Conservation (phyloP, 2,329 filamentous ascomycete genomes). For the Colletotrichum brevisporum region DNA sequence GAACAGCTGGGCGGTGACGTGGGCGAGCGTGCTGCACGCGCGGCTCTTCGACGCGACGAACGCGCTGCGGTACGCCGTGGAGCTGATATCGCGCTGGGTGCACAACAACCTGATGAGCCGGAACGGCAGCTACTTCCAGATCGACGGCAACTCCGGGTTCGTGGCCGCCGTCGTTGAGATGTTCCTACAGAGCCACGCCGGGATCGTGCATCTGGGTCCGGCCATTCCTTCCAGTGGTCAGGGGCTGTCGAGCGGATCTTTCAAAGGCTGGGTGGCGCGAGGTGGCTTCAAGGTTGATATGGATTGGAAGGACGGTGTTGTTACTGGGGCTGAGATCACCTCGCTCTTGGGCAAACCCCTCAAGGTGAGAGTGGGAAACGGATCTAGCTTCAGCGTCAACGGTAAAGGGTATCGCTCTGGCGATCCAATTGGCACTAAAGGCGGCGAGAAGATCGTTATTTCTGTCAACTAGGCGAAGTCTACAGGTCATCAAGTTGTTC, state of each 20-base stretch:
- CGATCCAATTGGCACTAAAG: background rate
- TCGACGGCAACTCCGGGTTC: constrained; percentile 65
- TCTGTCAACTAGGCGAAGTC: too few species aligned
- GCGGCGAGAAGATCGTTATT: too few species aligned
- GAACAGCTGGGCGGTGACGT: constrained; percentile 33
- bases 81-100: constrained; percentile 53
- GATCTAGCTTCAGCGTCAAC: constrained; percentile 41
- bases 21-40: constrained; percentile 21
- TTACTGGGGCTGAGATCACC: constrained; percentile 43
- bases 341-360: constrained; percentile 43
- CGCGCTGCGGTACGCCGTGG: constrained; percentile 51
- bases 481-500: too few species aligned
- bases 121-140: constrained; percentile 54
- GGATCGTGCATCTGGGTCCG: constrained; percentile 45
- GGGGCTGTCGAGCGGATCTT: constrained; percentile 34
- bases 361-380: constrained; percentile 41
- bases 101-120: constrained; percentile 57
- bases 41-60: constrained; percentile 42
- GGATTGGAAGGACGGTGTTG: constrained; percentile 40
- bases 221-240: constrained; percentile 41
- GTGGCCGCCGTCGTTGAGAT: constrained; percentile 59
- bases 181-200: constrained; percentile 55
- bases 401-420: background rate
- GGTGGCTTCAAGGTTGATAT: constrained; percentile 44
- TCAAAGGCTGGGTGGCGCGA: constrained; percentile 37